Evolutionary conservation across 805 yeast genomes (phyloP), one percentile per base, ranked within the genome.

Genomic region (Ogataea trehaloabstinens): DNA sequence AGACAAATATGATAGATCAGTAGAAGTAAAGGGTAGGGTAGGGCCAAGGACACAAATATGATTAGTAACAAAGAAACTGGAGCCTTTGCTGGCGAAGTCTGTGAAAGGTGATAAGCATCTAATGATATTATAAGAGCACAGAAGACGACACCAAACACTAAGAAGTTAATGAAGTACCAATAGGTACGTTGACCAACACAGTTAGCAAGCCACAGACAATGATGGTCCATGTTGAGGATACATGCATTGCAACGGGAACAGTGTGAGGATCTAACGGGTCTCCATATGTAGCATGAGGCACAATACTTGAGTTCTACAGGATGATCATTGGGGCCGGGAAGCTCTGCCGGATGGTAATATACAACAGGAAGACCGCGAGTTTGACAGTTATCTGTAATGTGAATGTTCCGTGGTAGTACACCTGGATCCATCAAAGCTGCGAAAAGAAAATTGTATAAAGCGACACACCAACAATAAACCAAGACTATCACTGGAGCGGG

Each of bases 131-230:
- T 35, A 28, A 55, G 57, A 1, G 56, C 28, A 10, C 67, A 54
- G 1, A 65, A 39, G 0, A 72, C 3, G 1, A 60, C 51, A 1
- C 63, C 52, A 35, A 67, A 63, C 0, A 72, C 24, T 27, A 85
- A 53, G 47, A 80, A 84, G 2, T 52, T 49, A 28, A 80, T 40
- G 51, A 84, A 85, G 58, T 71, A 80, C 46, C 76, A 61, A 57
- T 85, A 85, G 52, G 85, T 86, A 39, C 85, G 61, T 44, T 76
- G 75, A 1, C 95, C 95, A 29, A 86, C 72, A 56, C 95, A 86
- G 49, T 80, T 85, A 52, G 83, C 81, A 35, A 86, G 55, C 77
- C 85, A 76, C 5, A 64, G 53, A 51, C 82, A 76, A 52, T 76
- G 82, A 51, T 76, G 82, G 39, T 87, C 95, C 52, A 77, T 78